A percentile compares a stretch with the other conserved stretches of the same genome.
phyloP scores from a whole-genome alignment of 306 rosid species.

The Acacia acuminata region DNA sequence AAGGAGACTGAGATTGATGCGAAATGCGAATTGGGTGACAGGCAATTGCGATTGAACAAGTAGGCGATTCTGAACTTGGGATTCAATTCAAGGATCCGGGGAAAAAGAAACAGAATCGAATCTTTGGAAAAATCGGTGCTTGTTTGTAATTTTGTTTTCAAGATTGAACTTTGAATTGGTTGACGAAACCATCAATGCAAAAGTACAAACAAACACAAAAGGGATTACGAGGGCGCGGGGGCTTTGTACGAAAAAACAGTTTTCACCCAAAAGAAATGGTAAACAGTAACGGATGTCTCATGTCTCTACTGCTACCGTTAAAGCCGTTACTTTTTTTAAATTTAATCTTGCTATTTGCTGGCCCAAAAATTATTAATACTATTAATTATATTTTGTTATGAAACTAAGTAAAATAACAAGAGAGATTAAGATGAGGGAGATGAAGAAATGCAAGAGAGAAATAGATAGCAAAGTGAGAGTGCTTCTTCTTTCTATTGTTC shows the following conservation, averaged over 20 bases:
- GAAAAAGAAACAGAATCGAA: background rate
- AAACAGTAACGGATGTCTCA: background rate
- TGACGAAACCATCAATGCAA: background rate
- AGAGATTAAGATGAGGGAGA: too few species aligned
- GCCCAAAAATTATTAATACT: too few species aligned
- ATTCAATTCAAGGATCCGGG: background rate
- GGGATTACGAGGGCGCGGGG: background rate
- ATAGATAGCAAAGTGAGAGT: too few species aligned
- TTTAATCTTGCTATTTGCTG: background rate
- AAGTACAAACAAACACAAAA: background rate
- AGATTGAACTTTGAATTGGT: background rate
- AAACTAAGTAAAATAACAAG: too few species aligned
- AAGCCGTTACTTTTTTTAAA: background rate
- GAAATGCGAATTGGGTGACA: background rate
- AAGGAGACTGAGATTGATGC: background rate
- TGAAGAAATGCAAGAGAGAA: too few species aligned
- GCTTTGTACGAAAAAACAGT: background rate
- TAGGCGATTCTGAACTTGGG: background rate
- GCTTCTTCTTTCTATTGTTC: too few species aligned
- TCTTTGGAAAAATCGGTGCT: constrained; percentile 3
- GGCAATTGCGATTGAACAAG: background rate
- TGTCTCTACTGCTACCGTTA: background rate
- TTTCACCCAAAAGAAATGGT: background rate
- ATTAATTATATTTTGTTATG: too few species aligned
- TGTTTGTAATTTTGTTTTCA: background rate